Evolutionary conservation across 768 basidiomycete genomes (phyloP), one percentile per base, ranked within the genome.

Genomic region (Boletales sp.): DNA sequence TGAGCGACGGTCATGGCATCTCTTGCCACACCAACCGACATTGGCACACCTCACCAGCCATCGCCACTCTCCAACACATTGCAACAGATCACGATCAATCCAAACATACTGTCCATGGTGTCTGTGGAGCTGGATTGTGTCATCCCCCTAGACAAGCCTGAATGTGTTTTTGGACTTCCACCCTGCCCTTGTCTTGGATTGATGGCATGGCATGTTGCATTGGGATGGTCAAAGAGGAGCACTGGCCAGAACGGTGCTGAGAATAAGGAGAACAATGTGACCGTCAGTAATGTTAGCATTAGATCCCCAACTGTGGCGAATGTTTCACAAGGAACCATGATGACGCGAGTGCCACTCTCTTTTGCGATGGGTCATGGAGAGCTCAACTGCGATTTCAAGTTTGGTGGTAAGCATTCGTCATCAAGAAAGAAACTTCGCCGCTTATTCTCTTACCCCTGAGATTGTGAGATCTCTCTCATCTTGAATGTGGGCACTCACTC

Each of bases 211-310:
- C 74, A 83, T n/a, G 73, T 70, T 0, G 78, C 79, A 0, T 71
- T 81, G 1, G 86, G 86, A 2, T 82, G 78, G 82, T 69, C 81
- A 36, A 88, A 87, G 69, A 78, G 81, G 31, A 80, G 75, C 56
- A 72, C 68, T 0, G 77, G 75, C 29, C 66, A 82, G 72, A 67
- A 68, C 62, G 50, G 78, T 66, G 45, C 72, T 60, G 83, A 80
- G 51, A 78, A 78, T 55, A 79, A 83, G 63, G 81, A 84, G 65
- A 83, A 82, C 29, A 64, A n/a, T n/a, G n/a, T 60, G 29, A 45
- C 47, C 6, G 43, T 52, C 1, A 42, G 52, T 12, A 61, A 55
- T 11, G 18, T 37, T 24, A 43, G 48, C 8, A 7, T 51, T 8
- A 40, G 50, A 24, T 38, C 38, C n/a, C n/a, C n/a, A n/a, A n/a